phyloP scores from a whole-genome alignment of 352 stramenopile genomes.

The Globisporangium megalacanthum region DNA sequence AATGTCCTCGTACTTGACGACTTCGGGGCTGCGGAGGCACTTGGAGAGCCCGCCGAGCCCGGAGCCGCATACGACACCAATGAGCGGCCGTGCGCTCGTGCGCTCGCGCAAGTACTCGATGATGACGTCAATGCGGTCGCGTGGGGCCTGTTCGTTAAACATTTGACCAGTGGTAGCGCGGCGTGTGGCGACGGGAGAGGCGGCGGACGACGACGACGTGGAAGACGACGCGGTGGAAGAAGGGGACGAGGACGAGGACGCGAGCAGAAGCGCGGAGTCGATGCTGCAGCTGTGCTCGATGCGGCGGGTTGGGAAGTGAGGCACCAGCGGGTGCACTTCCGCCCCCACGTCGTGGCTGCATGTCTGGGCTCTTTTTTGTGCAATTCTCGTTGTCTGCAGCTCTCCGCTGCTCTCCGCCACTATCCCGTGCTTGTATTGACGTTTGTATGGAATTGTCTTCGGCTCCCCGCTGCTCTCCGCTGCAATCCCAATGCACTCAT shows the following conservation, averaged over 20 bases:
- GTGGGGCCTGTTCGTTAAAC: constrained; percentile 51
- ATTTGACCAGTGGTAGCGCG: constrained; percentile 57
- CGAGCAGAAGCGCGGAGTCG: constrained; percentile 18
- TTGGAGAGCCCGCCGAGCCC: constrained; percentile 91
- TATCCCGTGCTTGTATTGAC: no score
- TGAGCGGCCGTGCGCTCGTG: constrained; percentile 47
- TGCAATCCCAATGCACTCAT: no score
- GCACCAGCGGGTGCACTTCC: constrained; percentile 6
- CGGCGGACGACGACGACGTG: constrained; percentile 5
- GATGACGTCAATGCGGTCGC: constrained; percentile 79
- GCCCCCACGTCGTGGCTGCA: constrained; percentile 4
- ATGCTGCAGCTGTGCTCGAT: constrained; percentile 45
- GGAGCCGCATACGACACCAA: constrained; percentile 93
- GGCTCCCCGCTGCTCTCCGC: no score
- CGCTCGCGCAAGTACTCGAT: constrained; percentile 55
- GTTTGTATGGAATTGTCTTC: no score
- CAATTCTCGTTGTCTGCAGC: no score
- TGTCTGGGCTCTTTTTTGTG: no score
- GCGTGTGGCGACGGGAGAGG: constrained; percentile 19
- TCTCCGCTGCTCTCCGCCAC: no score
- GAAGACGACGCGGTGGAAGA: constrained; percentile 7
- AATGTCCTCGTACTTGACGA: constrained; percentile 92
- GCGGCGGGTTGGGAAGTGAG: constrained; percentile 25
- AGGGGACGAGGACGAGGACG: neutral
- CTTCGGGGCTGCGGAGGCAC: constrained; percentile 81